phyloP scores from a whole-genome alignment of 2,329 filamentous ascomycete species.

The Pleoardoris graminearum region DNA sequence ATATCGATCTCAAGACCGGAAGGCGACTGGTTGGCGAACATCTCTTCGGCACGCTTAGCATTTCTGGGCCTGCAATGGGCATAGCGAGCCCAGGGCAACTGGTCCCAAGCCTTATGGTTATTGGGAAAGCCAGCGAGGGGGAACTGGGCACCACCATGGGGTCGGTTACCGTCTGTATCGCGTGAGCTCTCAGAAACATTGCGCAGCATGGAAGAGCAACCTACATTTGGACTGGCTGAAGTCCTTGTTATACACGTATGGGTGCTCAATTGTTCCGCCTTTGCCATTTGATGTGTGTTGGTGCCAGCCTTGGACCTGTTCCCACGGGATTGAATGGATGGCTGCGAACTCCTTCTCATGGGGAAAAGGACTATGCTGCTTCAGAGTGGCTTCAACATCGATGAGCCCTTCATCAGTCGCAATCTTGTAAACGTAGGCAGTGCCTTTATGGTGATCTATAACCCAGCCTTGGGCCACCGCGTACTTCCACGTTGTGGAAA shows the following conservation, averaged over 20 bases:
- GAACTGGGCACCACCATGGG: background rate
- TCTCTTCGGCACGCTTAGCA: background rate
- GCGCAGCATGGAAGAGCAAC: background rate
- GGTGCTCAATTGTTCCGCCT: background rate
- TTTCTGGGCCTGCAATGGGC: background rate
- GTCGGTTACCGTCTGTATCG: background rate
- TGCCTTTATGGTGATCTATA: background rate
- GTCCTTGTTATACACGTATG: background rate
- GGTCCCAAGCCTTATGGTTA: background rate
- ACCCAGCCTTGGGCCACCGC: background rate
- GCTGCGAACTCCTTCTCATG: slow-evolving; percentile 1
- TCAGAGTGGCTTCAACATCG: slow-evolving; percentile 5
- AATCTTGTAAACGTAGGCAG: background rate
- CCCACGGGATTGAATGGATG: background rate
- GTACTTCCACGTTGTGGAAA: background rate
- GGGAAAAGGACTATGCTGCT: background rate
- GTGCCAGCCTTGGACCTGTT: slow-evolving; percentile 1
- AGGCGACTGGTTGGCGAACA: background rate
- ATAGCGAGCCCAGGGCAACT: background rate
- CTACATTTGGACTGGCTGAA: slow-evolving; percentile 1
- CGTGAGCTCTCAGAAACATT: background rate
- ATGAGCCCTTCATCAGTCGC: background rate
- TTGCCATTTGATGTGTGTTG: background rate
- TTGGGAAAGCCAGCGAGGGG: slow-evolving; percentile 1
- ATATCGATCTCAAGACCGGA: background rate